A percentile compares a stretch with the other conserved stretches of the same genome.
phyloP scores from a whole-genome alignment of 2,329 filamentous ascomycete genomes.

The Claviceps fusiformis region DNA sequence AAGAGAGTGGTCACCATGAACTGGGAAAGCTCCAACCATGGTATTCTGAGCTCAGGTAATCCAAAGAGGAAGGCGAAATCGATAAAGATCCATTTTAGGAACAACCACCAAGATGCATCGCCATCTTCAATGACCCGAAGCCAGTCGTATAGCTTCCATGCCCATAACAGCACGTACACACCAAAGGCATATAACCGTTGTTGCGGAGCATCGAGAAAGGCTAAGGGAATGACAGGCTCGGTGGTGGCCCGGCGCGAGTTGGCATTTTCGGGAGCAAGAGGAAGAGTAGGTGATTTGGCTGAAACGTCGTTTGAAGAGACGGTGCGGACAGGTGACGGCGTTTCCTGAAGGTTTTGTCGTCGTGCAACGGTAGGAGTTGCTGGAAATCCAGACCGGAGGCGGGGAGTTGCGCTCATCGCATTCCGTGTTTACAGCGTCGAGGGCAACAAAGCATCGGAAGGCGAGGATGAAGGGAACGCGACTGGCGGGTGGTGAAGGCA shows the following conservation, averaged over 20 bases:
- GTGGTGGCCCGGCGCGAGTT: slow-evolving; percentile 13
- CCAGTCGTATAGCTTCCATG: slow-evolving; percentile 83
- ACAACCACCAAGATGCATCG: slow-evolving; percentile 75
- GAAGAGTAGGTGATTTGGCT: slow-evolving; percentile 24
- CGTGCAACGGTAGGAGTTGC: slow-evolving; percentile 47
- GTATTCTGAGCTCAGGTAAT: slow-evolving; percentile 76
- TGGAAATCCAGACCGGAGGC: slow-evolving; percentile 70
- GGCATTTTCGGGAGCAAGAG: slow-evolving; percentile 32
- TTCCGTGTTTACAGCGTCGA: slow-evolving; percentile 25
- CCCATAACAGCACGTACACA: slow-evolving; percentile 63
- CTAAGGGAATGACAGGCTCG: slow-evolving; percentile 64
- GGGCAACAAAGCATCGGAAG: slow-evolving; percentile 5
- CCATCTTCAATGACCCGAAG: slow-evolving; percentile 65
- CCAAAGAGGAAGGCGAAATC: slow-evolving; percentile 81
- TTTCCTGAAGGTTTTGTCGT: slow-evolving; percentile 18
- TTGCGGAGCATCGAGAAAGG: slow-evolving; percentile 74
- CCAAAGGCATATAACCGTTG: slow-evolving; percentile 78
- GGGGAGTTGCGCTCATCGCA: slow-evolving; percentile 76
- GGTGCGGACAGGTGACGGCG: slow-evolving; percentile 19
- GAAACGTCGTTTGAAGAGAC: slow-evolving; percentile 17
- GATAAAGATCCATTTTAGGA: slow-evolving; percentile 84
- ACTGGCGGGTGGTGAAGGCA: neutral
- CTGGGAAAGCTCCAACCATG: slow-evolving; percentile 88
- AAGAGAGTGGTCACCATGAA: slow-evolving; percentile 59
- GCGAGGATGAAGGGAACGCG: neutral